Evolutionary conservation across 305 asterid species (phyloP), one percentile per base, ranked within the genome.

Genomic region (Fraxinus greggii): DNA sequence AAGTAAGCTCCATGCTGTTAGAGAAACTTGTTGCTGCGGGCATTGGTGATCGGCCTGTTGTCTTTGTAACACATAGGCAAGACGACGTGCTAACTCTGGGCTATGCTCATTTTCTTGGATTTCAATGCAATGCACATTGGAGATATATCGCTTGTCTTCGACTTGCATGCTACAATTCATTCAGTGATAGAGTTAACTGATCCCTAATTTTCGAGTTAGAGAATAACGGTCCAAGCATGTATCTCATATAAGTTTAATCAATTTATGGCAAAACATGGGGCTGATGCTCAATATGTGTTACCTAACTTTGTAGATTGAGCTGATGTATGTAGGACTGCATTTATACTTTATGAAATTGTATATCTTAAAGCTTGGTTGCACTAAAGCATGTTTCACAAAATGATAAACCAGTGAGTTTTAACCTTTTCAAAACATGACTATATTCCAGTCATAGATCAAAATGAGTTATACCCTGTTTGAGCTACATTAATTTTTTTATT

Each of bases 1-100:
- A 96, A 89, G 98, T 92, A 78, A 96, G 99, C 91, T 91, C 98
- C 77, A 94, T 94, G 98, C 90, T 96, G 84, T 87, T 96, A 79
- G 94, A 92, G 79, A 96, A 92, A 91, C 97, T 96, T 80, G 86
- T 92, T 80, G 89, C 91, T 85, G 98, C 98, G 40, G 99, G 98
- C 73, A 94, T 96, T 87, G 99, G 99, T 75, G 93, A 93, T 83
- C 94, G 97, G 29, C 98, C 98, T 0, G 98, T 96, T 75, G 90
- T 96, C 81, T 96, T 93, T 85, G 90, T 96, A 56, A 93, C 99
- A 23, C 98, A 96, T 88, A 96, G 99, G 99, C 76, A 79, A 88
- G 91, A 79, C 59, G 70, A 8, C 82, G 48, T 84, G 80, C 51
- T 61, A 69, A 69, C 61, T 72, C 51, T 85, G 76, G 36, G 23